Percentiles rank a stretch among this genome's conserved stretches.
phyloP scores from a whole-genome alignment of 352 stramenopile genomes.

The Globisporangium middletonii region DNA sequence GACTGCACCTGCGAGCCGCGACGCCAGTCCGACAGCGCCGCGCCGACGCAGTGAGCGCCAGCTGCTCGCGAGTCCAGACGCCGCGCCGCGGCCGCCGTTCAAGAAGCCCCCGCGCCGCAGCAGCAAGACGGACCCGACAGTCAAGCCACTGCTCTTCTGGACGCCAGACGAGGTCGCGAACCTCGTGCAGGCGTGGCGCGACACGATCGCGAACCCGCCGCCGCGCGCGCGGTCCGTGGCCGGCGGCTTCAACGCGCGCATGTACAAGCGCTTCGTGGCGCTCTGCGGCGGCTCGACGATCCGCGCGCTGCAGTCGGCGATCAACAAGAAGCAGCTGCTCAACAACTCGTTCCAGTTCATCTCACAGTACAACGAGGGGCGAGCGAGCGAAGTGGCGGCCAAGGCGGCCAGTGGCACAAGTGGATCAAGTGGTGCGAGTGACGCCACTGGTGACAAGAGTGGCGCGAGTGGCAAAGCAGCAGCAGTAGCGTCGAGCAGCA shows the following conservation, averaged over 20 bases:
- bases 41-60: conserved; percentile 9
- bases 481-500: not conserved
- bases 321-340: conserved; percentile 13
- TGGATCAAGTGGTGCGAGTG: too few relatives aligned
- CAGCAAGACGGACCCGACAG: conserved; percentile 13
- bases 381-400: not conserved
- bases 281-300: conserved; percentile 5
- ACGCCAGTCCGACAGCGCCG: not conserved
- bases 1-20: not conserved
- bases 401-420: too few relatives aligned
- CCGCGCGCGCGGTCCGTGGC: not conserved
- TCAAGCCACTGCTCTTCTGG: conserved; percentile 14
- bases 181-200: conserved; percentile 9
- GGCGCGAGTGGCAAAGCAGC: not conserved
- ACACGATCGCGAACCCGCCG: conserved; percentile 7
- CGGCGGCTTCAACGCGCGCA: conserved; percentile 8
- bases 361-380: conserved; percentile 3
- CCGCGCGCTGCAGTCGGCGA: conserved; percentile 5
- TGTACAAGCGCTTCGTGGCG: conserved; percentile 8
- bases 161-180: conserved; percentile 8
- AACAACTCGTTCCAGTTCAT: conserved; percentile 15
- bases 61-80: not conserved
- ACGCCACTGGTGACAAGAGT: too few relatives aligned
- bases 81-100: not conserved
- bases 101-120: conserved; percentile 7